Evolutionary conservation across 1,284 basidiomycete genomes (phyloP), one percentile per base, ranked within the genome.

Genomic region (Rhodotorula mucilaginosa): DNA sequence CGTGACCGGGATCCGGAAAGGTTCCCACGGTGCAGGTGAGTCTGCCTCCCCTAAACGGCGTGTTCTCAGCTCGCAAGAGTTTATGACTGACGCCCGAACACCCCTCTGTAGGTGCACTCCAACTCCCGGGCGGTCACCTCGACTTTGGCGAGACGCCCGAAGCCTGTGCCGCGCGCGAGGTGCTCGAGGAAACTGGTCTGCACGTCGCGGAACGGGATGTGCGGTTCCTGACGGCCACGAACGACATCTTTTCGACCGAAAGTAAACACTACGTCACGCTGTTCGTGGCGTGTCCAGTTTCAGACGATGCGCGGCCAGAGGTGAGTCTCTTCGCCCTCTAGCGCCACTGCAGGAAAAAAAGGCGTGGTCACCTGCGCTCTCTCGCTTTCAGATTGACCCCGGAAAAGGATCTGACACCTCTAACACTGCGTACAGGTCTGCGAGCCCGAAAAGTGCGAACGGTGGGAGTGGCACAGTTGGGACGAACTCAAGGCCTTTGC

Each of bases 101-200:
- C 54, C 51, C 21, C 6, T 26, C 15, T 18, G n/a, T 56, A 77
- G 76, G 74, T 23, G 64, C 69, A 0, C 58, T 70, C 1, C 69
- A 78, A 23, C 77, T 81, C 15, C 79, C 79, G 2, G 80, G 80
- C 23, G 80, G 80, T 0, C 80, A 81, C 60, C 79, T 81, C 67
- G 80, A 81, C 48, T 68, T 78, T 13, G 76, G 79, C 64, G 80
- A 81, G 65, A 67, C 74, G 1, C 80, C 78, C 39, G 71, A 76
- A 56, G 76, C 75, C 0, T 81, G 80, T 61, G 80, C 78, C 3
- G 69, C 64, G 46, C 76, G 80, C 23, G 80, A 81, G 60, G 76
- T 79, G 8, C 68, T 67, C 39, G 80, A 81, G 68, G 79, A 82
- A 74, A 79, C 77, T 0, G 80, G 81, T 7, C 64, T 82, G 3